Evolutionary conservation across 768 basidiomycete genomes (phyloP), one percentile per base, ranked within the genome.

Genomic region (Suillus tomentosus): DNA sequence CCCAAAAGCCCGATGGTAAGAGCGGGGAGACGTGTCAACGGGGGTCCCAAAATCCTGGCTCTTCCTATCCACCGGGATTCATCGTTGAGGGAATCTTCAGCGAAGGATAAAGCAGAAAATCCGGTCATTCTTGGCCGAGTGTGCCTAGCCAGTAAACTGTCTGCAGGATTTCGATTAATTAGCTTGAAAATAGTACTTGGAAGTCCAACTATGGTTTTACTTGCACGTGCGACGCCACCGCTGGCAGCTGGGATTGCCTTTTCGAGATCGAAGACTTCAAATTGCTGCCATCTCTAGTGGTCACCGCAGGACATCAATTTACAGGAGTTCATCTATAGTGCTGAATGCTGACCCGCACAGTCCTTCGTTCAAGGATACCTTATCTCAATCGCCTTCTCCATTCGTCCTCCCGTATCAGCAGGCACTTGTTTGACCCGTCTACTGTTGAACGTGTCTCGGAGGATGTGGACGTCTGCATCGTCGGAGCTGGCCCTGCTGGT

Each of bases 401-500:
- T 55, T 61, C 70, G 11, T 73, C 76, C 13, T 31, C 71, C 0
- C 55, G 61, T 22, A 63, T 73, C n/a, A 58, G 67, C 54, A 66
- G 81, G 63, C 79, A 79, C 39, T 66, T 63, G 7, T 82, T 85
- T 73, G 83, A 91, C 70, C 84, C 88, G 0, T 76, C 76, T 17
- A 77, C 74, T n/a, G 81, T 95, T 19, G 92, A 97, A 67, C 85
- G 95, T 14, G 87, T 87, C n/a, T 84, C 88, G 51, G 97, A 99
- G 71, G 87, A 94, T 51, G 95, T 96, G 42, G 96, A 99, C 70
- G 95, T 99, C 42, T 96, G 95, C 75, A 98, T 99, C 71, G 95
- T 97, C 62, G 96, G 96, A 11, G 96, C 85, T 3, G 97, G 96
- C 3, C 97, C 97, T 0, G 96, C 97, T 0, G 96, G 97, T 7